Evolutionary conservation across 495 filamentous ascomycete genomes (phyloP), one percentile per base, ranked within the genome.

Genomic region (Bacidia rubella): DNA sequence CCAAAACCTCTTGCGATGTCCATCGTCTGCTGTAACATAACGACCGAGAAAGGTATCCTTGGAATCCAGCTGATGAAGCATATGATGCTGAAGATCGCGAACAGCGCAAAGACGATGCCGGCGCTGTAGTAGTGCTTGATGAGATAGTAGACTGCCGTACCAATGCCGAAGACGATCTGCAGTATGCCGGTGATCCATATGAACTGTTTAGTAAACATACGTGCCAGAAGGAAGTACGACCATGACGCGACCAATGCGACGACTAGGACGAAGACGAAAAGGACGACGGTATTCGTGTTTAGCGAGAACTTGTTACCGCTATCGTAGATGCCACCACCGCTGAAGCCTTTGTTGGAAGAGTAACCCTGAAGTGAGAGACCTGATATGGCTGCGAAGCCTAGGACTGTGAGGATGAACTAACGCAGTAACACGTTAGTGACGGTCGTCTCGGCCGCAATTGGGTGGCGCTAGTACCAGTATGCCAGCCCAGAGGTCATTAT

Each of bases 1-100:
- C 88, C 89, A 58, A 83, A 85, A 4, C 66, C 74, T 54, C 85
- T 87, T 5, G 88, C 81, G 0, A 95, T 82, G 59, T 95, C 89
- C 63, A 95, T 89, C 22, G 79, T 74, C 0, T 85, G 89, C 66
- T 89, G 81, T 17, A 97, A 70, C 87, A 95, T 92, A 44, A 95
- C 72, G 0, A 86, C 86, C 38, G 83, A 86, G 66, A 94, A 95
- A 0, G 87, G 89, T 46, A 95, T 95, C 24, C 87, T 77, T 17
- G 77, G 79, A 42, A 88, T 87, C 87, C 90, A 95, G 57, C 75
- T 79, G 66, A 84, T 75, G 64, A 84, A 87, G 62, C 77, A 87
- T 53, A 94, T 72, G 61, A 90, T 79, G 42, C 83, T 83, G 64
- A 94, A 86, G 42, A 87, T 71, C 0, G 85, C 75, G 62, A 93